A percentile compares a stretch with the other conserved stretches of the same genome.
Conservation (phyloP, 495 filamentous ascomycete genomes). For the Gamarada debralockiae region DNA sequence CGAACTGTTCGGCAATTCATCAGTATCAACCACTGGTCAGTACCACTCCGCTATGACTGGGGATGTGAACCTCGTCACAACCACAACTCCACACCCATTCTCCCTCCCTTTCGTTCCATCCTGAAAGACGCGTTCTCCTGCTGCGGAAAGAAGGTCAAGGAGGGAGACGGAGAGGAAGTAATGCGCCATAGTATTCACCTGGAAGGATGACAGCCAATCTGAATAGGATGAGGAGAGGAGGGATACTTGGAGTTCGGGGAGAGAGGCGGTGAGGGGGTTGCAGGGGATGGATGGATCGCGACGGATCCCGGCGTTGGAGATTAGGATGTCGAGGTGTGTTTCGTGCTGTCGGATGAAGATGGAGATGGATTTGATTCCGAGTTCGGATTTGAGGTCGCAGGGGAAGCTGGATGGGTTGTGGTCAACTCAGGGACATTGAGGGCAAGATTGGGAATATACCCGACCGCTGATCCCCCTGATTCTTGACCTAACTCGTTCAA, state of each 20-base stretch:
- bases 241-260: slow-evolving; percentile 35
- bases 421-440: not conserved
- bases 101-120: slow-evolving; percentile 26
- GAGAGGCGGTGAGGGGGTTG: slow-evolving; percentile 33
- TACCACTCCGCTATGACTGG: too few relatives aligned
- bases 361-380: slow-evolving; percentile 28
- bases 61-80: slow-evolving; percentile 31
- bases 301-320: slow-evolving; percentile 43
- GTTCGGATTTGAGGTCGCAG: slow-evolving; percentile 37
- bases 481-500: slow-evolving; percentile 29
- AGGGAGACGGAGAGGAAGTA: slow-evolving; percentile 41
- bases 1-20: slow-evolving; percentile 20
- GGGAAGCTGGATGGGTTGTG: slow-evolving; percentile 24
- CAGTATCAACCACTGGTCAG: too few relatives aligned
- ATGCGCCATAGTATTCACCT: slow-evolving; percentile 40
- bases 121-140: slow-evolving; percentile 14
- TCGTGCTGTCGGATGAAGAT: slow-evolving; percentile 25
- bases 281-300: slow-evolving; percentile 36
- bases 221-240: slow-evolving; percentile 37
- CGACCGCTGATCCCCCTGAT: slow-evolving; percentile 32
- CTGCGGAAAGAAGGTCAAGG: slow-evolving; percentile 34
- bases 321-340: slow-evolving; percentile 35
- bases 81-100: slow-evolving; percentile 37
- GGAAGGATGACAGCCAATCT: slow-evolving; percentile 38
- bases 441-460: slow-evolving; percentile 21